These are phyloP conservation scores for Aspergillus sparsus DNA, from an alignment of 495 filamentous ascomycete genomes.

Conservation along the genomic window DNA sequence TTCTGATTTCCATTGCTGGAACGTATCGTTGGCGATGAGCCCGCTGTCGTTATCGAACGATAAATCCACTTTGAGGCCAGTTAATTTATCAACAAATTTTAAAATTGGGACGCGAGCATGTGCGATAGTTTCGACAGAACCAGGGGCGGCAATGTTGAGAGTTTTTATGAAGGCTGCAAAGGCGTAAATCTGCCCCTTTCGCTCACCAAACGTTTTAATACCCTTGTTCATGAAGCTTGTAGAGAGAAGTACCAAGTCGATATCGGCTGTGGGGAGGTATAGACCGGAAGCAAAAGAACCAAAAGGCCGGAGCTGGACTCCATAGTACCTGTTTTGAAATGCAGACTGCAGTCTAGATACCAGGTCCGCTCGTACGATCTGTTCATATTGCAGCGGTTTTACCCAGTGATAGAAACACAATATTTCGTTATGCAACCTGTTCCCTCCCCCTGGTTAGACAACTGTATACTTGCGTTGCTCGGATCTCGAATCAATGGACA, in stretches of 20 bases:
- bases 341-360: constrained; percentile 59
- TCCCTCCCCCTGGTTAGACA: constrained; percentile 5
- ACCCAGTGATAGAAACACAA: constrained; percentile 86
- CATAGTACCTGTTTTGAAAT: constrained; percentile 52
- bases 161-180: constrained; percentile 55
- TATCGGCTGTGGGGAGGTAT: constrained; percentile 88
- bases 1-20: constrained; percentile 70
- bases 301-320: constrained; percentile 68
- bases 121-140: constrained; percentile 63
- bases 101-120: constrained; percentile 88
- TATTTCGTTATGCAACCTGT: constrained; percentile 77
- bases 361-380: constrained; percentile 70
- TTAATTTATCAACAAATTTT: constrained; percentile 77
- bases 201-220: constrained; percentile 44
- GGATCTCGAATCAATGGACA: constrained; percentile 6
- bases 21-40: constrained; percentile 73
- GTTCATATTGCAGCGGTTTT: constrained; percentile 73
- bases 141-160: constrained; percentile 47
- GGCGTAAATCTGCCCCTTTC: constrained; percentile 46
- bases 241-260: constrained; percentile 88
- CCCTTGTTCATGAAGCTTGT: constrained; percentile 52
- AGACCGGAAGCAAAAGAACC: constrained; percentile 89
- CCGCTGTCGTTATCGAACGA: constrained; percentile 93
- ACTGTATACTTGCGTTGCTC: background rate
- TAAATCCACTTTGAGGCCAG: constrained; percentile 78